phyloP scores from a whole-genome alignment of 495 filamentous ascomycete genomes.

The Aspergillus heteromorphus region DNA sequence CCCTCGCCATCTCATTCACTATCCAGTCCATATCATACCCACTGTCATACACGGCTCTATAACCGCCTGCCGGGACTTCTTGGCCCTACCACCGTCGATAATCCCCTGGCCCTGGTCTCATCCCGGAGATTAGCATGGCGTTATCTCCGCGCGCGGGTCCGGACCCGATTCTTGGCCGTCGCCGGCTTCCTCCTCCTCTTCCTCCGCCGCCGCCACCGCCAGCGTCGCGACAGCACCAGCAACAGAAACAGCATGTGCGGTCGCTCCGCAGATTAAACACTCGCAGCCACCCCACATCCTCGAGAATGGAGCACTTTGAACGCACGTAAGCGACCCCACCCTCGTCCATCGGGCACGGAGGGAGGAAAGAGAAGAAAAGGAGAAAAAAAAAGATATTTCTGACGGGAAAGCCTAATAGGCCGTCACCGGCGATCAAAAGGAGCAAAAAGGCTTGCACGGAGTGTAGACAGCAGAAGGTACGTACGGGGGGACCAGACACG shows the following conservation, averaged over 20 bases:
- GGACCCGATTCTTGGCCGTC: conserved; percentile 6
- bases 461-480: conserved; percentile 43
- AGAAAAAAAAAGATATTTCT: too few species aligned
- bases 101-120: too few species aligned
- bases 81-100: neutral
- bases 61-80: neutral
- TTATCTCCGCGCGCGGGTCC: neutral
- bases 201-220: too few species aligned
- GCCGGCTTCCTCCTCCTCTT: conserved; percentile 5
- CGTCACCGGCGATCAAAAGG: conserved; percentile 27
- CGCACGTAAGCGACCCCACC: neutral
- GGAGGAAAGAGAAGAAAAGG: too few species aligned
- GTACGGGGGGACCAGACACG: too few species aligned
- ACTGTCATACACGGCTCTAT: neutral
- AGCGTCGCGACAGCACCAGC: neutral
- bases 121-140: conserved; percentile 1
- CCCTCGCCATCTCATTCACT: neutral
- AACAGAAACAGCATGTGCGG: neutral
- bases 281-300: neutral
- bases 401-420: neutral
- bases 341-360: neutral
- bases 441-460: conserved; percentile 42
- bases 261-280: neutral
- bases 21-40: too few species aligned
- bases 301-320: neutral